phyloP scores from a whole-genome alignment of 371 early-diverging fungal genomes.

The Syncephalastrum contaminatum region DNA sequence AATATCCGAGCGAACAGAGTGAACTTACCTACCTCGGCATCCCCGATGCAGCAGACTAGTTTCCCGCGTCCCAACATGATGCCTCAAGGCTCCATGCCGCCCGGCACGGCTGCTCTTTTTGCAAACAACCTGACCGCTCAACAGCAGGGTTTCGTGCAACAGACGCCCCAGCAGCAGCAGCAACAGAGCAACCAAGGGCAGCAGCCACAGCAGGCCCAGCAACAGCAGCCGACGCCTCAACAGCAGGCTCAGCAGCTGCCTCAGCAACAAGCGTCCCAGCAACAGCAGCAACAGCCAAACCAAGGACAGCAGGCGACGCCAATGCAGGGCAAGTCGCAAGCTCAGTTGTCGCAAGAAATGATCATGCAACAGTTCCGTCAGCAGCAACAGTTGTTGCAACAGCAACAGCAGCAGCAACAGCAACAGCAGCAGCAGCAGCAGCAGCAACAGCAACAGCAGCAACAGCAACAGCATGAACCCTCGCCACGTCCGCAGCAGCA shows the following conservation, averaged over 20 bases:
- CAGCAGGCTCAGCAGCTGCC: slow-evolving; percentile 12
- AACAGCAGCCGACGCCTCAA: slow-evolving; percentile 11
- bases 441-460: slow-evolving; percentile 25
- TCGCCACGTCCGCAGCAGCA: slow-evolving; percentile 13
- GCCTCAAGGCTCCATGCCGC: slow-evolving; percentile 11
- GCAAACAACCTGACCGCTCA: slow-evolving; percentile 16
- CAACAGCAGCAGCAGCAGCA: slow-evolving; percentile 24
- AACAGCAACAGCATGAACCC: slow-evolving; percentile 21
- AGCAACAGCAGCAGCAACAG: slow-evolving; percentile 17
- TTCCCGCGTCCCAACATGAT: slow-evolving; percentile 6
- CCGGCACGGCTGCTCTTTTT: slow-evolving; percentile 13
- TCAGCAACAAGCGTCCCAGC: slow-evolving; percentile 10
- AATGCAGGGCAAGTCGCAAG: neutral
- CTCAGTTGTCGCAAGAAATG: slow-evolving; percentile 8
- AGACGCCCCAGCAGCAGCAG: slow-evolving; percentile 15
- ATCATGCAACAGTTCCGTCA: slow-evolving; percentile 18
- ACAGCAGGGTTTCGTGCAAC: slow-evolving; percentile 4
- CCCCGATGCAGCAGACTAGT: slow-evolving; percentile 13
- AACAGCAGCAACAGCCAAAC: slow-evolving; percentile 11
- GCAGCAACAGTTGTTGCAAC: slow-evolving; percentile 24
- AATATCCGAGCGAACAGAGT: slow-evolving; percentile 10
- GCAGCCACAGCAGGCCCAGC: slow-evolving; percentile 12
- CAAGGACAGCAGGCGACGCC: slow-evolving; percentile 4
- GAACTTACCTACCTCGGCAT: slow-evolving; percentile 11
- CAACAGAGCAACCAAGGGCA: slow-evolving; percentile 5